Conservation (phyloP, 1,284 basidiomycete species). For the Psilocybe mexicana region DNA sequence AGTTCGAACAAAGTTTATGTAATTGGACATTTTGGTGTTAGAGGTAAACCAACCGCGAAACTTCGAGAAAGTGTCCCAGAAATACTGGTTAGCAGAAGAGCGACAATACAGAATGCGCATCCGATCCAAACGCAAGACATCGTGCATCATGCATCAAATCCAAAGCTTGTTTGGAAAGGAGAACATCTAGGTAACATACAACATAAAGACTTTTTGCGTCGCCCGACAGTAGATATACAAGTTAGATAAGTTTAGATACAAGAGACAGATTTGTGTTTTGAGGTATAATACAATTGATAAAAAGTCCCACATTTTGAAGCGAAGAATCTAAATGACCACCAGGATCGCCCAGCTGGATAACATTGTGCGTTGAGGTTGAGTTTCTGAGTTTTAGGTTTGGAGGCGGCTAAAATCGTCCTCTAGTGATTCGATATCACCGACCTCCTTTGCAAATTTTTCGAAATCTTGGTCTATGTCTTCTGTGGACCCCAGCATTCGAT, state of each 20-base stretch:
- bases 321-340: slow-evolving; percentile 7
- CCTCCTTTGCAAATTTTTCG: slow-evolving; percentile 29
- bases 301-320: not conserved
- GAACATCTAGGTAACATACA: too few relatives aligned
- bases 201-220: not conserved
- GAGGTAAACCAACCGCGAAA: too few relatives aligned
- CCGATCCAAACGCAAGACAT: too few relatives aligned
- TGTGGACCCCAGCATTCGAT: slow-evolving; percentile 32
- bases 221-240: slow-evolving; percentile 1
- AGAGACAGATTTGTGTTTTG: not conserved
- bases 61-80: too few relatives aligned
- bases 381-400: not conserved
- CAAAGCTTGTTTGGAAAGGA: too few relatives aligned
- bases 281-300: slow-evolving; percentile 14
- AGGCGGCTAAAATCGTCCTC: slow-evolving; percentile 6
- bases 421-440: slow-evolving; percentile 11
- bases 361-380: not conserved
- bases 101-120: too few relatives aligned
- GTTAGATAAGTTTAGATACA: slow-evolving; percentile 4
- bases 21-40: too few relatives aligned
- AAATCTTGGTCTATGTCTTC: slow-evolving; percentile 35
- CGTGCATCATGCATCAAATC: too few relatives aligned
- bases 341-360: not conserved
- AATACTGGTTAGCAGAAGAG: too few relatives aligned
- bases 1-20: too few relatives aligned